These are phyloP conservation scores for Crithidia acanthocephali DNA, from an alignment of 208 protist genomes.

Conservation along the genomic window DNA sequence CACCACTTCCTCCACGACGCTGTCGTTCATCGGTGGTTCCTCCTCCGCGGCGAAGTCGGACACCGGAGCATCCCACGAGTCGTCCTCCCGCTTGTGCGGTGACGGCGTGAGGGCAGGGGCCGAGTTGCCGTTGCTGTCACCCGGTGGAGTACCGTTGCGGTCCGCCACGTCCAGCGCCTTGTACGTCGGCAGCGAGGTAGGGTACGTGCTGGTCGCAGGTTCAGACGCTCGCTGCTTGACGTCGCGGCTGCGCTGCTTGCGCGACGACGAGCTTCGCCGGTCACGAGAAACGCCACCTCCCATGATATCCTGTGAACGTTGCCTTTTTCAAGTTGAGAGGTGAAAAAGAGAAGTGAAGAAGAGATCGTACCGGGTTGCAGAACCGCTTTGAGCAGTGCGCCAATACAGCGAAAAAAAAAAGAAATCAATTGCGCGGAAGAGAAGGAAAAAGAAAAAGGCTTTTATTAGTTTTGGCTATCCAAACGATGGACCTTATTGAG, in stretches of 20 bases:
- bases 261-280: background rate
- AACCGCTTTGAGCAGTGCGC: background rate
- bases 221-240: background rate
- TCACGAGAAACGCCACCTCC: slow-evolving; percentile 21
- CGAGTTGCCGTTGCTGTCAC: slow-evolving; percentile 13
- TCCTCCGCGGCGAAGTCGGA: slow-evolving; percentile 6
- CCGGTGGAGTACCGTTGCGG: background rate
- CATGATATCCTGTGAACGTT: slow-evolving; percentile 4
- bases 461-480: background rate
- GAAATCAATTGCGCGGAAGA: background rate
- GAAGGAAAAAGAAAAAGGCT: background rate
- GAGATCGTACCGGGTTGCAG: background rate
- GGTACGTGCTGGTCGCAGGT: background rate
- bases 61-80: slow-evolving; percentile 12
- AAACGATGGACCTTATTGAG: background rate
- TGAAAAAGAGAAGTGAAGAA: background rate
- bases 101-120: background rate
- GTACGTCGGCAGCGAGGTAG: slow-evolving; percentile 3
- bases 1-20: slow-evolving; percentile 7
- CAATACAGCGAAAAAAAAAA: too few species aligned
- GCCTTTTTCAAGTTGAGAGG: background rate
- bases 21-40: background rate
- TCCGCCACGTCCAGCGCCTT: slow-evolving; percentile 3
- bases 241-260: background rate
- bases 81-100: slow-evolving; percentile 10